Base-by-base conservation (phyloP, 163 green algal genomes). In the Chloromonas sp. region DNA sequence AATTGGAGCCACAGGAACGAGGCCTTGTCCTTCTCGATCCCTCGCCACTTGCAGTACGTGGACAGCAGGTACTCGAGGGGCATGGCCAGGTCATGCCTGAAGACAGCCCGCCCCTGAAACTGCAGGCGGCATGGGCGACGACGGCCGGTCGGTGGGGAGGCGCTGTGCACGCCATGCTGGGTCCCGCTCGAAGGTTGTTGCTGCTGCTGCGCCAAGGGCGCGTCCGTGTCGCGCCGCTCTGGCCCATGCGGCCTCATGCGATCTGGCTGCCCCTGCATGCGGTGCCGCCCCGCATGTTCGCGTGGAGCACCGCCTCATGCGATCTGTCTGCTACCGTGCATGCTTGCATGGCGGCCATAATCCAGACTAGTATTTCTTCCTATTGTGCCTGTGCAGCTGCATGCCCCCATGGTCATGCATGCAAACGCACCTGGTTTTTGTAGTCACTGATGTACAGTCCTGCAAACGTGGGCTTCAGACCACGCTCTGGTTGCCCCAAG, bases 1-100 rank as follows among this genome's bases (percentile, higher is more conserved):
- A 87, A 88, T 70, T 90, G 87, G n/a, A 84, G 81, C 77, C 87
- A 90, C 58, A 90, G 59, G 77, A 90, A 90, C 2, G 85, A 87
- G 2, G 87, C 87, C 58, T 84, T 61, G 0, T 82, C 77, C 1
- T 84, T 71, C 58, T 90, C 85, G 0, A 90, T 82, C 14, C 87
- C 87, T 2, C 87, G 80, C 87, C 84, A 88, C 61, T 84, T 82
- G 81, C 87, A 90, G 61, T 87, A 90, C 36, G 87, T 86, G 76
- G 60, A 80, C 2, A 90, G 82, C 14, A 90, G 77, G 3, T 84
- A 77, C 80, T 86, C 81, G 70, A 88, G 83, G 36, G 85, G 85
- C 83, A 87, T 87, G 60, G 61, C 62, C 59, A 90, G 78, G 77
- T 90, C 87, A 60, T 90, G 87, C 60, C 85, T 83, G 57, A 90